A percentile compares a stretch with the other conserved stretches of the same genome.
Evolutionary conservation across 805 yeast species (phyloP).

Genomic region (Nakazawaea populi): DNA sequence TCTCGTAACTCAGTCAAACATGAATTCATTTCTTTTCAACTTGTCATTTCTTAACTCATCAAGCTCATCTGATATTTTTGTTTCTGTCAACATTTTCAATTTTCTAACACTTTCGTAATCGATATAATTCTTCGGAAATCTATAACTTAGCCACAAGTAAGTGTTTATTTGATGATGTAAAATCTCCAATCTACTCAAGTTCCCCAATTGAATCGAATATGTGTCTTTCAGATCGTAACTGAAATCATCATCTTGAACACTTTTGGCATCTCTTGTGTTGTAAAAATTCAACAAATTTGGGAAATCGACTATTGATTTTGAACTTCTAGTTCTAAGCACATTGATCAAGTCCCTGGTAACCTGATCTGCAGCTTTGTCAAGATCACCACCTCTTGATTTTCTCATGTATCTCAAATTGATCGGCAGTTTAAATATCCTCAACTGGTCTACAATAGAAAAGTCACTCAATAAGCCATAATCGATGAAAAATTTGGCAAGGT

Average conservation of each 20-base stretch:
- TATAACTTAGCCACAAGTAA: constrained; percentile 80
- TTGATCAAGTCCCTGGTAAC: constrained; percentile 1
- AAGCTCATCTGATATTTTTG: constrained; percentile 46
- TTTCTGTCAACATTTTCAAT: constrained; percentile 64
- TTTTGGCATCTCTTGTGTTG: constrained; percentile 1
- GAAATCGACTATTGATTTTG: constrained; percentile 12
- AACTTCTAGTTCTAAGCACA: not conserved
- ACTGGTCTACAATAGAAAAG: constrained; percentile 25
- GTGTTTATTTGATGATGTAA: constrained; percentile 62
- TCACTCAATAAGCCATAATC: constrained; percentile 15
- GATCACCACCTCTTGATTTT: constrained; percentile 11
- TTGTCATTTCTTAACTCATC: constrained; percentile 19
- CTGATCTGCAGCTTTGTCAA: not conserved
- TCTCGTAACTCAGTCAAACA: not conserved
- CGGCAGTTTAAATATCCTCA: constrained; percentile 31
- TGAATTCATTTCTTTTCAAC: constrained; percentile 7
- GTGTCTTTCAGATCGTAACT: constrained; percentile 10
- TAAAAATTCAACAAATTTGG: constrained; percentile 13
- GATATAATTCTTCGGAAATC: constrained; percentile 78
- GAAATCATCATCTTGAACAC: constrained; percentile 20
- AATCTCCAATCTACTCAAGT: constrained; percentile 43
- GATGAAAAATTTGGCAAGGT: constrained; percentile 20
- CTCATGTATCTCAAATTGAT: constrained; percentile 9
- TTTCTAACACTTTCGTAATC: constrained; percentile 72
- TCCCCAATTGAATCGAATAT: constrained; percentile 2